These are phyloP conservation scores for Backusella westeae DNA, from an alignment of 192 early-diverging fungal species.

Conservation along the genomic window DNA sequence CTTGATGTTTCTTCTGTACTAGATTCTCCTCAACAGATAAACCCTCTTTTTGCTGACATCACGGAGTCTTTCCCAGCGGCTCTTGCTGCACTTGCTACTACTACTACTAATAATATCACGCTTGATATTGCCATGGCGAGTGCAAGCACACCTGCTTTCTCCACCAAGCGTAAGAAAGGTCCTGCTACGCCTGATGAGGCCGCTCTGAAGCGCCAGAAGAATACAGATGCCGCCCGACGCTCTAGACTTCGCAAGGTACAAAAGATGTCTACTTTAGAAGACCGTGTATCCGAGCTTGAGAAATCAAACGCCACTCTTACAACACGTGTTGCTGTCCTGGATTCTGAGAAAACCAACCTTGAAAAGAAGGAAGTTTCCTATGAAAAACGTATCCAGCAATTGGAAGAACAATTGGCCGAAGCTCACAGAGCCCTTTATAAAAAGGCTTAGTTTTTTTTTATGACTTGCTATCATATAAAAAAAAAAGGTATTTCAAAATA, in stretches of 20 bases:
- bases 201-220: conserved; percentile 61
- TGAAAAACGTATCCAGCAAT: conserved; percentile 44
- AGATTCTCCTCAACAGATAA: conserved; percentile 15
- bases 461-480: conserved; percentile 2
- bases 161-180: conserved; percentile 17
- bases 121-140: background rate
- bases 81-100: conserved; percentile 7
- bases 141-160: conserved; percentile 11
- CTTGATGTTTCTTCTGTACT: conserved; percentile 25
- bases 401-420: conserved; percentile 52
- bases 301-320: conserved; percentile 63
- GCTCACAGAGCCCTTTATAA: conserved; percentile 42
- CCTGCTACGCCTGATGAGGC: conserved; percentile 43
- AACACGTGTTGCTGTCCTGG: conserved; percentile 47
- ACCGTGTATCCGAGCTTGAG: conserved; percentile 78
- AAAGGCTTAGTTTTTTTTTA: conserved; percentile 9
- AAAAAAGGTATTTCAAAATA: background rate
- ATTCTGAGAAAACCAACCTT: conserved; percentile 48
- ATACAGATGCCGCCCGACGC: conserved; percentile 94
- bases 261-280: conserved; percentile 81
- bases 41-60: conserved; percentile 13
- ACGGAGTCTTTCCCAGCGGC: conserved; percentile 7
- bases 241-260: conserved; percentile 84
- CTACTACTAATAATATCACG: background rate
- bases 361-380: conserved; percentile 43